phyloP scores from a whole-genome alignment of 192 early-diverging fungal genomes.

The Pecoramyces ruminantium region DNA sequence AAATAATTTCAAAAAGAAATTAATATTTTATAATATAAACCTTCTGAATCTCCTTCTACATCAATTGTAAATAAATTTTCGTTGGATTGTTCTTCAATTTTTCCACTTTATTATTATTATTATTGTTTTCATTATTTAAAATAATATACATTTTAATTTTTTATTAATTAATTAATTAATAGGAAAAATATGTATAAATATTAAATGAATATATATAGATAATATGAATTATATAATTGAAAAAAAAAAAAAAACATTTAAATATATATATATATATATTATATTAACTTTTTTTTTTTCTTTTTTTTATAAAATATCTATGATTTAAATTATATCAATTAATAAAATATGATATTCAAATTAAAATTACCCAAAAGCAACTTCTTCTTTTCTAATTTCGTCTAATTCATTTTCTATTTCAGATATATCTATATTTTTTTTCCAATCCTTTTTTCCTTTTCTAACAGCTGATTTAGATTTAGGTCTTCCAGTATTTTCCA shows the following conservation, averaged over 20 bases:
- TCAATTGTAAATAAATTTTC: constrained; percentile 55
- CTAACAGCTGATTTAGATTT: constrained; percentile 7
- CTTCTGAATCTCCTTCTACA: constrained; percentile 36
- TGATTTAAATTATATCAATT: no score
- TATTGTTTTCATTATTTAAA: no score
- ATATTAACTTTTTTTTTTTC: background rate
- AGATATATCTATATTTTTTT: constrained; percentile 72
- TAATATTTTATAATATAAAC: no score
- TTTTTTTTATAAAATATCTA: no score
- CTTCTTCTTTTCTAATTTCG: constrained; percentile 43
- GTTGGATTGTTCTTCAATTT: constrained; percentile 22
- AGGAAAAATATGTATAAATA: no score
- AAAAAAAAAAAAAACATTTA: background rate
- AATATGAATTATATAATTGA: background rate
- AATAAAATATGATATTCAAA: no score
- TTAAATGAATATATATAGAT: no score
- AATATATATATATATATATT: background rate
- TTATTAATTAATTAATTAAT: no score
- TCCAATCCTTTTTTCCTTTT: constrained; percentile 85
- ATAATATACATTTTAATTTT: no score
- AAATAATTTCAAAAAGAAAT: no score
- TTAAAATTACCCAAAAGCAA: constrained; percentile 53
- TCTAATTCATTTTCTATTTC: constrained; percentile 63
- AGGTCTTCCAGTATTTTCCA: background rate
- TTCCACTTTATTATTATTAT: constrained; percentile 16